These are phyloP conservation scores for Eustoma russellianum DNA, from an alignment of 257 asterid species.

Conservation along the genomic window DNA sequence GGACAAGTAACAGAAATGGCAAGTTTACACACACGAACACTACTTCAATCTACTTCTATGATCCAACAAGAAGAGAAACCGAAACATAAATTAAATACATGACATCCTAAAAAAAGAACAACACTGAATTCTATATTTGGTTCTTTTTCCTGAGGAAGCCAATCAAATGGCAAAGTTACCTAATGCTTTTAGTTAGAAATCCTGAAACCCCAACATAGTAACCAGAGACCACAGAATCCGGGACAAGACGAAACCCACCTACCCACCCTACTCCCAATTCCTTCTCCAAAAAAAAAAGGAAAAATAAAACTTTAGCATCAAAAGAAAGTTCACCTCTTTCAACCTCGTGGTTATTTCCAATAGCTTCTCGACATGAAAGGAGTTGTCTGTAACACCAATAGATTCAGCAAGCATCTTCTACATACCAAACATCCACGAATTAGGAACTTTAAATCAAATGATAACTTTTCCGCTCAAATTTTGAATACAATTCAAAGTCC, in stretches of 20 bases:
- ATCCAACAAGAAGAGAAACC: too few relatives aligned
- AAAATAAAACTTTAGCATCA: not conserved
- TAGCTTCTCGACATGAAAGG: conserved; percentile 43
- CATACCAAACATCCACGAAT: not conserved
- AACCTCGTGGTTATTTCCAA: conserved; percentile 56
- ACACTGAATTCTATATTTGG: not conserved
- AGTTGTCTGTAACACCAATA: conserved; percentile 30
- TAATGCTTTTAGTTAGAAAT: not conserved
- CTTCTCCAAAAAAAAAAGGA: not conserved
- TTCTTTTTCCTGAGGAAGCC: not conserved
- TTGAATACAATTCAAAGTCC: not conserved
- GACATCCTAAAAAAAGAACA: not conserved
- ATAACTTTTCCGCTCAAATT: not conserved
- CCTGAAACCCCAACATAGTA: too few relatives aligned
- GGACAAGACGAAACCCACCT: too few relatives aligned
- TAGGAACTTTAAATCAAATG: not conserved
- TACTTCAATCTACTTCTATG: too few relatives aligned
- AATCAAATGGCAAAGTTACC: not conserved
- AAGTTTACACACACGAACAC: too few relatives aligned
- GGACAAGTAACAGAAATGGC: too few relatives aligned
- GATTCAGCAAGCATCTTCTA: conserved; percentile 56
- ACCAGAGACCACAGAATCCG: too few relatives aligned
- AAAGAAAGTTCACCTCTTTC: conserved; percentile 43
- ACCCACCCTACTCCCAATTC: too few relatives aligned
- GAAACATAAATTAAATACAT: too few relatives aligned